Evolutionary conservation across 306 rosid genomes (phyloP), one percentile per base, ranked within the genome.

Genomic region (Gastrolobium bilobum): DNA sequence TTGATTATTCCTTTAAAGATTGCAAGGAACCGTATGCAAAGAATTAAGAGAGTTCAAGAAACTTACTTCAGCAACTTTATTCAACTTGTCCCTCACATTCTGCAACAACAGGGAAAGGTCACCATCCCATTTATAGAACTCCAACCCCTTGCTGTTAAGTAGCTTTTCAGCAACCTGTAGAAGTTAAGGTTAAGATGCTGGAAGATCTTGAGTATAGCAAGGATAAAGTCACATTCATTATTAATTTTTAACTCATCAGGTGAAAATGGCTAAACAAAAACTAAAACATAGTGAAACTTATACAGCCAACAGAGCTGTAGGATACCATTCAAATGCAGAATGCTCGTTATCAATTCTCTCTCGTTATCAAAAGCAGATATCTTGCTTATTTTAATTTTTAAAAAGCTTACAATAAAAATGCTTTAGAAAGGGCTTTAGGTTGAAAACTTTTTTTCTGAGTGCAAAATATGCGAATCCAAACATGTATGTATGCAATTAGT

Each of bases 101-200:
- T 96, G 98, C 83, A 96, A 79, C 79, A 96, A 51, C 73, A 86
- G 88, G 26, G 90, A 75, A 72, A 96, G 96, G 46, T 96, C 92
- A 38, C 96, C 91, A 6, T 93, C 98, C 99, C 99, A 96, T 82
- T 91, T 89, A 83, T 96, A 96, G 81, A 96, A 96, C 84, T 93
- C 97, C 87, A 93, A 76, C 68, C 77, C 97, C 71, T 90, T 90
- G 61, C 84, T 82, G 73, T 96, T 53, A 0, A 96, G 95, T 71
- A 93, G 85, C 88, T 80, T 84, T 71, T 87, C 91, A 35, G 85
- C 85, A 59, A 81, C 74, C 85, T 81, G 66, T 13, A 67, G 50
- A 47, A 38, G 57, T 39, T 4, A 37, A 31, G 43, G 46, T 74
- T 33, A 60, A 46, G 50, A 72, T 2, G 4, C 30, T 3, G 31